Evolutionary conservation across 257 asterid genomes (phyloP).

Genomic region (Hygrophila difformis): DNA sequence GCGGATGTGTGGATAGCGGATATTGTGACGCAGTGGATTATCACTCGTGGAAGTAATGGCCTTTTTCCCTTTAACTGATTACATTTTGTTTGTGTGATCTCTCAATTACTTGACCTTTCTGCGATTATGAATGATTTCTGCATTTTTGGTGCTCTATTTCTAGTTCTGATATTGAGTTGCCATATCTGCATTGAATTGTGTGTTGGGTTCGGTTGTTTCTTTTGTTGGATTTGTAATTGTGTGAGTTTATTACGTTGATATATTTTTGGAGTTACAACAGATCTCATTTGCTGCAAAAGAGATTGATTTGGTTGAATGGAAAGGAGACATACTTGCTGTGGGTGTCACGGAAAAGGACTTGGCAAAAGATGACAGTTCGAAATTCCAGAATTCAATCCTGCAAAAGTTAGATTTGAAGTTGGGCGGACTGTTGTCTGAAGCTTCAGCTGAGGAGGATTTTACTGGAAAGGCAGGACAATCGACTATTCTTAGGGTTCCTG

Average conservation of each 20-base stretch:
- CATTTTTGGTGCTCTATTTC: not conserved
- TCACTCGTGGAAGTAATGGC: too few relatives aligned
- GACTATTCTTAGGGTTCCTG: conserved; percentile 66
- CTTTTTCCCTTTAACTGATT: too few relatives aligned
- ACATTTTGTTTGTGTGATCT: too few relatives aligned
- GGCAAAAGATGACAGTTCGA: conserved; percentile 66
- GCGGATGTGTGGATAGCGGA: too few relatives aligned
- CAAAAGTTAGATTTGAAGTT: conserved; percentile 66
- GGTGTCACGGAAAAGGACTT: conserved; percentile 80
- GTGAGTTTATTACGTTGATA: conserved; percentile 9
- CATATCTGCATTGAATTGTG: not conserved
- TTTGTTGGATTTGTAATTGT: not conserved
- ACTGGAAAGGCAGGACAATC: conserved; percentile 88
- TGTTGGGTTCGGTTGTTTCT: not conserved
- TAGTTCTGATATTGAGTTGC: too few relatives aligned
- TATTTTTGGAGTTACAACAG: conserved; percentile 27
- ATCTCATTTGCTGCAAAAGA: conserved; percentile 83
- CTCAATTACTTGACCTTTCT: too few relatives aligned
- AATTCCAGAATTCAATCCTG: conserved; percentile 60
- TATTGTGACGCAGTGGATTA: too few relatives aligned
- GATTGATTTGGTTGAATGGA: conserved; percentile 81
- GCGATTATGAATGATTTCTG: not conserved
- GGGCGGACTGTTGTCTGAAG: conserved; percentile 74
- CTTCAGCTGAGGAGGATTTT: conserved; percentile 78
- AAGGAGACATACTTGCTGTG: conserved; percentile 91